A percentile compares a stretch with the other conserved stretches of the same genome.
phyloP scores from a whole-genome alignment of 2,329 filamentous ascomycete genomes.

The Colletotrichum tropicale region DNA sequence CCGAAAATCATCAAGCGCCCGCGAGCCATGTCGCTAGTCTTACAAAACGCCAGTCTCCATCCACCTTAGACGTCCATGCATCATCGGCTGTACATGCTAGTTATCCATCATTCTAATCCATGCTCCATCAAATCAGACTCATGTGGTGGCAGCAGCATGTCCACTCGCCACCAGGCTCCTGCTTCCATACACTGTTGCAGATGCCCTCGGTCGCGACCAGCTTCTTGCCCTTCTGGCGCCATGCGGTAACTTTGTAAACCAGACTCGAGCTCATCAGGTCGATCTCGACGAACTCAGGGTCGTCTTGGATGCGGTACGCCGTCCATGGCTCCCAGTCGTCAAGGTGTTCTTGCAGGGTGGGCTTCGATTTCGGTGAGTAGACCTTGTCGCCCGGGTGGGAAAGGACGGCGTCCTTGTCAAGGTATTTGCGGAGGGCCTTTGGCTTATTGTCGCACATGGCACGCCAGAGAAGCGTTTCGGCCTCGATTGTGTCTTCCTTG shows the following conservation, averaged over 20 bases:
- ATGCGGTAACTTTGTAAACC: slow-evolving; percentile 35
- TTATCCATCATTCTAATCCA: accelerated
- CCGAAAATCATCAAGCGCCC: background rate
- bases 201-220: slow-evolving; percentile 36
- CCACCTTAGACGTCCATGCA: background rate
- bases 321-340: slow-evolving; percentile 39
- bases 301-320: slow-evolving; percentile 38
- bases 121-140: slow-evolving; percentile 11
- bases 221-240: slow-evolving; percentile 30
- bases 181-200: slow-evolving; percentile 37
- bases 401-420: slow-evolving; percentile 36
- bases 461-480: slow-evolving; percentile 37
- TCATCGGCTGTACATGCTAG: background rate
- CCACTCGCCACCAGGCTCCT: slow-evolving; percentile 37
- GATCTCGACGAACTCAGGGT: slow-evolving; percentile 40
- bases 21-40: slow-evolving; percentile 1
- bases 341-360: slow-evolving; percentile 33
- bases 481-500: slow-evolving; percentile 38
- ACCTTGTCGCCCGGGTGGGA: slow-evolving; percentile 33
- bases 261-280: slow-evolving; percentile 38
- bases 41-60: slow-evolving; percentile 6
- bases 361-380: slow-evolving; percentile 34
- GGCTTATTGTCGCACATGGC: slow-evolving; percentile 35
- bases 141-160: slow-evolving; percentile 38
- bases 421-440: slow-evolving; percentile 34